Conservation (phyloP, 2,329 filamentous ascomycete species). For the Penicillium brevicompactum region DNA sequence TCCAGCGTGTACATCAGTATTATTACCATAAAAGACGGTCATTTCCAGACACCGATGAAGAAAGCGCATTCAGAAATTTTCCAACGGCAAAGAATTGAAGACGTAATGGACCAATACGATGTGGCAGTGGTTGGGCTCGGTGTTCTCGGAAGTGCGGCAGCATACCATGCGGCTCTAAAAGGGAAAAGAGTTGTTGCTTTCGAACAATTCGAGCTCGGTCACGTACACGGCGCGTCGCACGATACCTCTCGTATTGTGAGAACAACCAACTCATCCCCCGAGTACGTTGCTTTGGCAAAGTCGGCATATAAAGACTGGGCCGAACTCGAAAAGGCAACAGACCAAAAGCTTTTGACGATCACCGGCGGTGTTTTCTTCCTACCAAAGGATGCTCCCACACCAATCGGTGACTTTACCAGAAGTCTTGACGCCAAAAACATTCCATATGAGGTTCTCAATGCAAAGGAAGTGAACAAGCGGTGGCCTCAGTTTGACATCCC, state of each 20-base stretch:
- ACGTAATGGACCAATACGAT: conserved; percentile 25
- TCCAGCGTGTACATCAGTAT: not conserved
- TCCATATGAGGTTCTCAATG: conserved; percentile 27
- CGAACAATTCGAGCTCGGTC: conserved; percentile 33
- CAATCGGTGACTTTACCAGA: conserved; percentile 16
- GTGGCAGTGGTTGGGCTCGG: conserved; percentile 32
- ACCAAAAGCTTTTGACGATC: conserved; percentile 24
- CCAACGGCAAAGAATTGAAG: not conserved
- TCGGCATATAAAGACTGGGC: conserved; percentile 38
- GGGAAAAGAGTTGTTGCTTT: conserved; percentile 31
- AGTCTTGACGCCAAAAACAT: conserved; percentile 21
- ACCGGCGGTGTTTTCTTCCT: conserved; percentile 31
- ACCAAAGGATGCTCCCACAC: conserved; percentile 13
- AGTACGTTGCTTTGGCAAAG: conserved; percentile 46
- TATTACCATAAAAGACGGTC: not conserved
- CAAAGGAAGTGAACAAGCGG: conserved; percentile 23
- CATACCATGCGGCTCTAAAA: conserved; percentile 29
- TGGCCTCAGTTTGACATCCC: conserved; percentile 30
- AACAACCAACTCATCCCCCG: conserved; percentile 28
- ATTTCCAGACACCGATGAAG: not conserved
- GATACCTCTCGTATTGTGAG: conserved; percentile 33
- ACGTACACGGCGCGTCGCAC: conserved; percentile 32
- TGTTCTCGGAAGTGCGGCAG: conserved; percentile 30
- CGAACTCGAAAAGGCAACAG: conserved; percentile 23
- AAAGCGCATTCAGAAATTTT: not conserved